These are phyloP conservation scores for Limonium bicolor DNA, from an alignment of 148 eudicot genomes.

Conservation along the genomic window DNA sequence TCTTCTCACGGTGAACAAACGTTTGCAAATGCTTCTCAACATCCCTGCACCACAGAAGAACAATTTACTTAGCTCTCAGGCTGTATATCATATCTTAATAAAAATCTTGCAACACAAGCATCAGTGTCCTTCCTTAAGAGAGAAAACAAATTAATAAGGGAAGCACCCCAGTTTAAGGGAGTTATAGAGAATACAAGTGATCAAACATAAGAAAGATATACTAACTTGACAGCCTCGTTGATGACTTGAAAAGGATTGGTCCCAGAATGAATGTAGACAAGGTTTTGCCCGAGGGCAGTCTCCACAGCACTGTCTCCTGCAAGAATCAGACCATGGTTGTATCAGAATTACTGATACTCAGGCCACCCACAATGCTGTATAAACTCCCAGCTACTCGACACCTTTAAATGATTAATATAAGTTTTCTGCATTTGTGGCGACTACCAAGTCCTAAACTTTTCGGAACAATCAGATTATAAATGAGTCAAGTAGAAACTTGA, in stretches of 20 bases:
- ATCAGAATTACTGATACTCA: slow-evolving; percentile 17
- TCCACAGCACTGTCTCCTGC: slow-evolving; percentile 74
- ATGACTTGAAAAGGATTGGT: slow-evolving; percentile 80
- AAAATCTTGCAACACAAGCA: neutral
- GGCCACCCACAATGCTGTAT: too few species aligned
- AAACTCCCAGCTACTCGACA: slow-evolving; percentile 10
- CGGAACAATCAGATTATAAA: too few species aligned
- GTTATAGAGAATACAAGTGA: slow-evolving; percentile 1
- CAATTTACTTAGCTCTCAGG: neutral
- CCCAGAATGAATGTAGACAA: slow-evolving; percentile 83
- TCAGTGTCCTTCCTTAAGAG: neutral
- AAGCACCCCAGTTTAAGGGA: neutral
- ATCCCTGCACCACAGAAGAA: slow-evolving; percentile 32
- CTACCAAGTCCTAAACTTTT: too few species aligned
- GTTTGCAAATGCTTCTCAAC: slow-evolving; percentile 85
- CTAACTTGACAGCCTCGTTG: slow-evolving; percentile 73
- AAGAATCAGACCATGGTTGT: slow-evolving; percentile 26
- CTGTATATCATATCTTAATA: neutral
- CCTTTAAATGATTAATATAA: slow-evolving; percentile 9
- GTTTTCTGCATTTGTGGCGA: too few species aligned
- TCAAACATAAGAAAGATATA: neutral
- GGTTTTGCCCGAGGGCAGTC: slow-evolving; percentile 59
- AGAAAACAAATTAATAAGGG: neutral
- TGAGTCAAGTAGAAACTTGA: too few species aligned
- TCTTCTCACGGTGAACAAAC: slow-evolving; percentile 79